phyloP scores from a whole-genome alignment of 495 filamentous ascomycete species.

The Penicillium fimorum region DNA sequence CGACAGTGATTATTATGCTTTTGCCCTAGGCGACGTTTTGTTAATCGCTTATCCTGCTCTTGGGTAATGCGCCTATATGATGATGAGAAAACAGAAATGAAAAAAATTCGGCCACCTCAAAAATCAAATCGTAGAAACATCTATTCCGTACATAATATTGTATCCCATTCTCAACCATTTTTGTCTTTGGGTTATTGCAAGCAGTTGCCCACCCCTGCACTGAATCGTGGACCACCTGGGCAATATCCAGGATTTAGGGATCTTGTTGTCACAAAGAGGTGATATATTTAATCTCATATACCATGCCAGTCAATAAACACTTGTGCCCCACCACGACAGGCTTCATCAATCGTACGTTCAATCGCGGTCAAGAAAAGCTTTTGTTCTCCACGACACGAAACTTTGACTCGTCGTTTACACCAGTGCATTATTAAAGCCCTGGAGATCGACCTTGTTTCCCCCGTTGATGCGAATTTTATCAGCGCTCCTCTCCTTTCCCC shows the following conservation, averaged over 20 bases:
- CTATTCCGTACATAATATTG: no score
- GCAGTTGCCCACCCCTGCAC: neutral
- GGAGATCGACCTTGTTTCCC: neutral
- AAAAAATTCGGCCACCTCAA: slow-evolving; percentile 51
- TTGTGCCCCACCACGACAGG: neutral
- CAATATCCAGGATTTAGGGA: neutral
- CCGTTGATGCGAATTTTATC: neutral
- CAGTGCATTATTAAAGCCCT: neutral
- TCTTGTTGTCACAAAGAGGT: neutral
- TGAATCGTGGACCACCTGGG: neutral
- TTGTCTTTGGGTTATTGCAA: neutral
- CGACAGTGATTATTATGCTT: slow-evolving; percentile 12
- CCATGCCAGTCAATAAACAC: neutral
- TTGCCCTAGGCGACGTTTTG: slow-evolving; percentile 15
- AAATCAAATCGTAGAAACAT: neutral
- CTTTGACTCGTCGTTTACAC: neutral
- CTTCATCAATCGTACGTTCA: neutral
- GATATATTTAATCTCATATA: neutral
- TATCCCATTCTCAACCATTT: neutral
- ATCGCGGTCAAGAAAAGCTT: neutral
- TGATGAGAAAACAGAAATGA: slow-evolving; percentile 39
- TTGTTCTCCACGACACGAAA: neutral
- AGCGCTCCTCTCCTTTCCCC: neutral
- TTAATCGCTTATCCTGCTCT: slow-evolving; percentile 2
- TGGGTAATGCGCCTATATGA: slow-evolving; percentile 8